A percentile compares a stretch with the other conserved stretches of the same genome.
phyloP scores from a whole-genome alignment of 441 rosid genomes.

The Pelargonium cotyledonis region DNA sequence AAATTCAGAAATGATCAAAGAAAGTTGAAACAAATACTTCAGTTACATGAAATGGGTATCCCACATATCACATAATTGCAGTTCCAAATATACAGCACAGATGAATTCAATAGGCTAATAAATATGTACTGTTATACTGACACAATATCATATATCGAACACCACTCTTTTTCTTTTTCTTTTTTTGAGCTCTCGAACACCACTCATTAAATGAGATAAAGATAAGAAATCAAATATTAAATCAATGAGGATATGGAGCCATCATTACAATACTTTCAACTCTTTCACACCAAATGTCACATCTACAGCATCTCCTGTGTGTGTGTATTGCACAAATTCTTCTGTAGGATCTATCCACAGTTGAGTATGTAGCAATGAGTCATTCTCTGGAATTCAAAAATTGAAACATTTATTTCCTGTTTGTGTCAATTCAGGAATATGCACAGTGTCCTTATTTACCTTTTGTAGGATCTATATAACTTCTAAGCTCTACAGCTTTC shows the following conservation, averaged over 20 bases:
- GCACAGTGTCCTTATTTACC: conserved; percentile 30
- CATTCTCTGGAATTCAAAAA: conserved; percentile 51
- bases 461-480: conserved; percentile 85
- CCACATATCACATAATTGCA: background rate
- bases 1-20: conserved; percentile 34
- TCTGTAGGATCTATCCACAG: conserved; percentile 90
- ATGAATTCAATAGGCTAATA: background rate
- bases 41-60: background rate
- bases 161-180: too few species aligned
- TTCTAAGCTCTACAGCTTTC: conserved; percentile 82
- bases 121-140: background rate
- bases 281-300: conserved; percentile 86
- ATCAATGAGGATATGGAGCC: conserved; percentile 17
- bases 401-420: conserved; percentile 19
- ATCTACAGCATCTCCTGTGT: conserved; percentile 68
- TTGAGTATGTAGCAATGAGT: conserved; percentile 70
- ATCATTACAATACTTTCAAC: conserved; percentile 46
- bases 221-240: conserved; percentile 3
- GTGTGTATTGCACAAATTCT: conserved; percentile 80
- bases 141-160: background rate
- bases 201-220: background rate
- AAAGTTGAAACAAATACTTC: background rate
- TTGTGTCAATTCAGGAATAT: conserved; percentile 1
- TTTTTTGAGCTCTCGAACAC: too few species aligned
- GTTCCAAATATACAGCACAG: background rate